Evolutionary conservation across 2,329 filamentous ascomycete species (phyloP), one percentile per base, ranked within the genome.

Genomic region (Exophiala aquamarina): DNA sequence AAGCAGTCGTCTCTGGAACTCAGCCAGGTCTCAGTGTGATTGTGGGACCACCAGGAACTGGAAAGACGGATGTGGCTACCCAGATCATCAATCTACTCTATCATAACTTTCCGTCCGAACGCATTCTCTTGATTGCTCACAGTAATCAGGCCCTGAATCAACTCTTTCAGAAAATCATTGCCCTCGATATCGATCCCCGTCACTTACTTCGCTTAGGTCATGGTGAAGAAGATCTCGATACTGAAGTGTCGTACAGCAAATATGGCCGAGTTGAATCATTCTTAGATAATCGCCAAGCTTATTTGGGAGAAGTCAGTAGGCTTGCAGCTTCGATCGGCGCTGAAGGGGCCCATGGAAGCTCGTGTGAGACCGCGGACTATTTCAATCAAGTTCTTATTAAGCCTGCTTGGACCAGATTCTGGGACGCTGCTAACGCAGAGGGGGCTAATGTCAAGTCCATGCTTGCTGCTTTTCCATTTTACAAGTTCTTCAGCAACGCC

Each of bases 21-120:
- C 94, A 98, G 61, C 92, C 93, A 28, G 93, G 94, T 15, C 76
- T 98, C 41, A 96, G 92, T 1, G 81, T 98, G 38, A 86, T 98
- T 58, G 89, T 98, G 53, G 93, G 93, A 1, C 93, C 93, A 44
- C 93, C 93, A 6, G 93, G 93, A 44, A 98, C 93, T 5, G 93
- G 94, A 54, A 98, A 98, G 74, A 98, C 93, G n/a, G 93, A 98
- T 68, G 93, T 98, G 43, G 91, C 90, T 38, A 96, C 92, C 3
- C 93, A 98, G 67, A 94, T 97, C 65, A 98, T 98, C 70, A 96
- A 89, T 73, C 96, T 97, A 66, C 87, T 98, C 59, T 98, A 98
- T 64, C 92, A 97, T 73, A 95, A 97, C 69, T 98, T 96, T 65
- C 91, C 93, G 6, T 77, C 85, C 55, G 90, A 98, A 67, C 86